Percentiles rank a stretch among this genome's conserved stretches.
phyloP scores from a whole-genome alignment of 129 eudicot species.

The Rutidosis leptorrhynchoides region DNA sequence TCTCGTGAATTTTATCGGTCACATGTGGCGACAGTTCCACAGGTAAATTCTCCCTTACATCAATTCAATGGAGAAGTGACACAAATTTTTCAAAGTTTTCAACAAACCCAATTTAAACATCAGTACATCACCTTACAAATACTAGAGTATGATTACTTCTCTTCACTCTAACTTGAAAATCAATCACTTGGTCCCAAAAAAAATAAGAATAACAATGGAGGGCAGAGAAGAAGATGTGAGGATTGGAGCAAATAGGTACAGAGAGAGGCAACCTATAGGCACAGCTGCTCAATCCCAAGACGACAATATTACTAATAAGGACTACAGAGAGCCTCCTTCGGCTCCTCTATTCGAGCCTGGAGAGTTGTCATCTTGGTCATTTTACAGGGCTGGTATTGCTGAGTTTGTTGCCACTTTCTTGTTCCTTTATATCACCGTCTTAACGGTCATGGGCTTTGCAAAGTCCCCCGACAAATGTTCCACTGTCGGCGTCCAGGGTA shows the following conservation, averaged over 20 bases:
- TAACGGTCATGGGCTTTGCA: no score
- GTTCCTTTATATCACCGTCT: slow-evolving; percentile 65
- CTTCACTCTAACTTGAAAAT: no score
- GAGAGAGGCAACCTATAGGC: not conserved
- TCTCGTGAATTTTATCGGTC: no score
- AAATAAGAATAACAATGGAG: slow-evolving; percentile 6
- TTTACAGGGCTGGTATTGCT: no score
- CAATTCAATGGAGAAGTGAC: no score
- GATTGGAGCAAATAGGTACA: not conserved
- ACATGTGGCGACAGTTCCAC: no score
- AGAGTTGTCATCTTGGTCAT: slow-evolving; percentile 71
- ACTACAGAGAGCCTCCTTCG: slow-evolving; percentile 66
- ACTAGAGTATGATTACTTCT: no score
- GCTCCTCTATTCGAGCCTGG: slow-evolving; percentile 79
- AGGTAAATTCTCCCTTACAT: no score
- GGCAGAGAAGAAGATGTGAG: slow-evolving; percentile 1
- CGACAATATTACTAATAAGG: not conserved
- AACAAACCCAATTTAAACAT: no score
- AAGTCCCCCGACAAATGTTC: slow-evolving; percentile 55
- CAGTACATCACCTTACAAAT: no score
- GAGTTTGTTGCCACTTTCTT: slow-evolving; percentile 85
- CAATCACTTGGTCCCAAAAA: no score
- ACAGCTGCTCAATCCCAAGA: not conserved
- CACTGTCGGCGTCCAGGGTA: slow-evolving; percentile 87
- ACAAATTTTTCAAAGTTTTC: no score